A percentile compares a stretch with the other conserved stretches of the same genome.
Conservation (phyloP, 495 filamentous ascomycete species). For the Articulospora tetracladia region DNA sequence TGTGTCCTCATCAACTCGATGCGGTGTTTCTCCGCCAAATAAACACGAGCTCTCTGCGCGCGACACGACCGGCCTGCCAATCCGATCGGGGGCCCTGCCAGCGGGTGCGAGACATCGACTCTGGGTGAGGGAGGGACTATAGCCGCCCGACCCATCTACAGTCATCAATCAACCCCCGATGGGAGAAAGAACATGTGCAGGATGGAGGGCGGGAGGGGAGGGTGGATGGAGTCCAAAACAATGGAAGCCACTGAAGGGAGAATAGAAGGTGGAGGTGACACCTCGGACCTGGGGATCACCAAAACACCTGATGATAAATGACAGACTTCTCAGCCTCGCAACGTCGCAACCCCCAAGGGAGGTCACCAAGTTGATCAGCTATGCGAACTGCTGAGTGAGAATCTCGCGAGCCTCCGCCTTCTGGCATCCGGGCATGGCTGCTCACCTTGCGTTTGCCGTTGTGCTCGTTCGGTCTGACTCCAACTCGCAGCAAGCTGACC, state of each 20-base stretch:
- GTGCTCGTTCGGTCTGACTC: not conserved
- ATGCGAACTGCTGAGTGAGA: not conserved
- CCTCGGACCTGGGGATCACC: too few species aligned
- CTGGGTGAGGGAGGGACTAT: too few species aligned
- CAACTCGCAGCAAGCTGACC: too few species aligned
- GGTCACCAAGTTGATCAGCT: not conserved
- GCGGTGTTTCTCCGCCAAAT: conserved; percentile 6
- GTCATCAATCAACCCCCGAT: not conserved
- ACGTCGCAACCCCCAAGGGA: too few species aligned
- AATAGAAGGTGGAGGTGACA: too few species aligned
- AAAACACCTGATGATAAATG: too few species aligned
- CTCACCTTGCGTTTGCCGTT: not conserved
- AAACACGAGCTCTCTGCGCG: conserved; percentile 2
- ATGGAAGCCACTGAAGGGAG: too few species aligned
- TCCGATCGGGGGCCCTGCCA: not conserved
- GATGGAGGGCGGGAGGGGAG: not conserved
- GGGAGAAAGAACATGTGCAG: too few species aligned
- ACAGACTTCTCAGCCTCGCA: too few species aligned
- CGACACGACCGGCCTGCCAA: not conserved
- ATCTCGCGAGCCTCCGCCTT: not conserved
- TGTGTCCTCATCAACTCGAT: not conserved
- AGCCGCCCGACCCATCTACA: not conserved
- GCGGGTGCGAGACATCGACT: too few species aligned
- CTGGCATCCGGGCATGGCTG: too few species aligned
- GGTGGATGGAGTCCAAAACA: not conserved